Evolutionary conservation across 805 yeast species (phyloP), one percentile per base, ranked within the genome.

Genomic region (Saccharomyces paradoxus): DNA sequence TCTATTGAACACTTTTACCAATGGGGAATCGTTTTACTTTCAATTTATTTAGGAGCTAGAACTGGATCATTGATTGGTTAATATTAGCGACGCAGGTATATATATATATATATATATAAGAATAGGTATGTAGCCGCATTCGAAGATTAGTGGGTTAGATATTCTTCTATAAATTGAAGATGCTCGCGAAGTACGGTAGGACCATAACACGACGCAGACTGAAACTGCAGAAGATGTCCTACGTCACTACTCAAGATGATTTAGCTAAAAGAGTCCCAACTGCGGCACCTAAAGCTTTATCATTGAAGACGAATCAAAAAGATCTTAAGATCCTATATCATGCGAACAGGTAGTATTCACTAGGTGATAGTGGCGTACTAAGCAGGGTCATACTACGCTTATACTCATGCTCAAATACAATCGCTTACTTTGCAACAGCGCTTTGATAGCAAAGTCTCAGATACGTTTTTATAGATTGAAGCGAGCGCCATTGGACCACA

Each of bases 31-130:
- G 17, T 60, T 22, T 17, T 55, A 12, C 21, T 56, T 6, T 53
- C 56, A 14, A 56, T 57, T 27, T 53, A 55, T 46, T 31, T 57
- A 10, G 63, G 63, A 26, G 53, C 55, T 7, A 51, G 46, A 41
- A 48, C 50, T 17, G 63, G 63, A 14, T 32, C 54, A 22, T 48
- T 55, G 22, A 48, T 58, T 17, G 30, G 50, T 56, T 17, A 28
- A 50, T 14, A 28, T 30, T 26, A 24, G 24, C 27, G 32, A 31
- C 13, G 51, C 32, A 12, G 31, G 30, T 21, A 21, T 12, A 13
- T 12, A 2, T 10, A 31, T 32, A 17, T 28, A 26, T 31, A 10
- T 53, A 32, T n/a, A n/a, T 17, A 17, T 17, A 2, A 6, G 22
- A 17, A 37, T 37, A 6, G 8, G 13, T 37, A 31, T 31, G 13